Evolutionary conservation across 805 yeast species (phyloP).

Genomic region (Candida sithepensis): DNA sequence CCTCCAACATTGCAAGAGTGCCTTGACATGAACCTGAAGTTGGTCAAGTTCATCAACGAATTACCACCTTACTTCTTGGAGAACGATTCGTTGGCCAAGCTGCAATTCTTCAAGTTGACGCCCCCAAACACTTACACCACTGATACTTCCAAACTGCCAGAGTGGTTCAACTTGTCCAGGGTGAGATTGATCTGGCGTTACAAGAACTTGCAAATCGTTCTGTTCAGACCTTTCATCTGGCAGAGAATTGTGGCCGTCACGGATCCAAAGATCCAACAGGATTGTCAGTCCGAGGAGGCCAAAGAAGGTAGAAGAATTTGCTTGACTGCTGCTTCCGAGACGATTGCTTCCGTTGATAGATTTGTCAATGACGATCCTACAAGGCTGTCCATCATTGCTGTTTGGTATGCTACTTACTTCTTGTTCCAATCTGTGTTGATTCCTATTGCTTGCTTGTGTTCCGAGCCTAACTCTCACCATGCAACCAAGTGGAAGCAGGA

Average conservation of each 20-base stretch:
- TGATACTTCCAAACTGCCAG: constrained; percentile 30
- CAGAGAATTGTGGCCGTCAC: constrained; percentile 43
- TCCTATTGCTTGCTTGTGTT: constrained; percentile 50
- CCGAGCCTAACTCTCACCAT: constrained; percentile 46
- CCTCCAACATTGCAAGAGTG: constrained; percentile 48
- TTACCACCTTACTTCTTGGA: constrained; percentile 49
- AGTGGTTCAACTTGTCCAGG: constrained; percentile 54
- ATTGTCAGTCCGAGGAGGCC: constrained; percentile 39
- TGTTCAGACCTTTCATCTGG: constrained; percentile 56
- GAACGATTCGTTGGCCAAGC: constrained; percentile 30
- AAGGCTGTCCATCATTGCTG: constrained; percentile 41
- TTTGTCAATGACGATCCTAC: constrained; percentile 26
- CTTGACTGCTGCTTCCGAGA: constrained; percentile 47
- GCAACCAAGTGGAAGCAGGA: constrained; percentile 42
- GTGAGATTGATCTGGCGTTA: constrained; percentile 57
- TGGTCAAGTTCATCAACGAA: constrained; percentile 37
- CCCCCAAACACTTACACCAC: constrained; percentile 19
- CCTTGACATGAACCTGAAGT: constrained; percentile 41
- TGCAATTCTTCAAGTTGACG: constrained; percentile 21
- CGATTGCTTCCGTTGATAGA: constrained; percentile 46
- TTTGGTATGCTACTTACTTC: constrained; percentile 65
- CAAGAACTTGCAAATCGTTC: constrained; percentile 49
- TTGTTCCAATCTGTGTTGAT: constrained; percentile 60
- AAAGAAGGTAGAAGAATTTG: constrained; percentile 49
- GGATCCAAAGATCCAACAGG: constrained; percentile 30